Percentiles rank a stretch among this genome's conserved stretches.
phyloP scores from a whole-genome alignment of 768 basidiomycete genomes.

The Rhodosporidiobolus odoratus region DNA sequence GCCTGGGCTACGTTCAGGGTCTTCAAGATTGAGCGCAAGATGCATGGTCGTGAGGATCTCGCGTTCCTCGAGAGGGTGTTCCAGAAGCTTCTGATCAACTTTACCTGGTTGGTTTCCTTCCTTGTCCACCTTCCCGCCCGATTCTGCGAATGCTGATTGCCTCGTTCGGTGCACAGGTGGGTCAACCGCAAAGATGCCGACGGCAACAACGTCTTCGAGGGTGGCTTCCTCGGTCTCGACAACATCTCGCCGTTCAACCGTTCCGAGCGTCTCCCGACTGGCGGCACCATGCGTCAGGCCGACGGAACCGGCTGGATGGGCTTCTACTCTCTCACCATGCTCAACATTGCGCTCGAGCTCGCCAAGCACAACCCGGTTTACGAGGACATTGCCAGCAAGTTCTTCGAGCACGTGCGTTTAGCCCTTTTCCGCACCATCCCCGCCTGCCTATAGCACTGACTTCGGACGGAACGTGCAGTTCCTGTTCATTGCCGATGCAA shows the following conservation, averaged over 20 bases:
- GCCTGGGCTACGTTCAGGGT: constrained; percentile 98
- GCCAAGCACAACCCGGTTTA: constrained; percentile 97
- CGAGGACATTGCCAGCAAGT: constrained; percentile 98
- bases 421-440: constrained; percentile 40
- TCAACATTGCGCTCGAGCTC: constrained; percentile 93
- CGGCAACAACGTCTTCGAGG: constrained; percentile 95
- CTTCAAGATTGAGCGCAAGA: constrained; percentile 97
- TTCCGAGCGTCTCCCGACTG: constrained; percentile 91
- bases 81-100: constrained; percentile 93
- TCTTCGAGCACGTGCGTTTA: constrained; percentile 61
- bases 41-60: constrained; percentile 83
- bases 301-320: constrained; percentile 99
- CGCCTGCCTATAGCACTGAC: background rate
- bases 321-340: constrained; percentile 95
- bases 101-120: constrained; percentile 69
- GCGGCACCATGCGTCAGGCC: constrained; percentile 87
- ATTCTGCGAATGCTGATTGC: background rate
- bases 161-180: constrained; percentile 59
- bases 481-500: constrained; percentile 96
- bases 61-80: constrained; percentile 94
- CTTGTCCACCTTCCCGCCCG: too few relatives aligned
- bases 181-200: constrained; percentile 95
- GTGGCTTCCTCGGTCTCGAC: constrained; percentile 94
- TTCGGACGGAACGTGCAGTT: constrained; percentile 62
- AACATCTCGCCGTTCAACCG: constrained; percentile 98